These are phyloP conservation scores for Echinochloa phyllopogon DNA, from an alignment of 176 grass and related monocot genomes.

Conservation along the genomic window DNA sequence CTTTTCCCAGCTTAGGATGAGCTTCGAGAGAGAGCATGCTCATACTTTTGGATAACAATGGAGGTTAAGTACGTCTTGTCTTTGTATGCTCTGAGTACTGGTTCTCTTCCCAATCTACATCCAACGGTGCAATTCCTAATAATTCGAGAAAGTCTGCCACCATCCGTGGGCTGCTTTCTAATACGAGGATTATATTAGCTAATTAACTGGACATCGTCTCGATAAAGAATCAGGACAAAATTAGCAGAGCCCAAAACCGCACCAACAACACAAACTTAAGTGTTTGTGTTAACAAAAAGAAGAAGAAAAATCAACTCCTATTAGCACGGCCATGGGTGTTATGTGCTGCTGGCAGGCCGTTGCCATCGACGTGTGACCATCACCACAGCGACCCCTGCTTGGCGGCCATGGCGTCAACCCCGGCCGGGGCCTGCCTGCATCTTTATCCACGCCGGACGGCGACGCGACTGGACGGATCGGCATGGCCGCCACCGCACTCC, in stretches of 20 bases:
- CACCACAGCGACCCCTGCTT: not conserved
- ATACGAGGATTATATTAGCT: too few species aligned
- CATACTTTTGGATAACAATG: too few species aligned
- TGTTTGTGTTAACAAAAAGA: not conserved
- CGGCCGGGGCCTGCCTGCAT: not conserved
- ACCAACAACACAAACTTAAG: not conserved
- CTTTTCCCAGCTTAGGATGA: too few species aligned
- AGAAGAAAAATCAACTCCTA: not conserved
- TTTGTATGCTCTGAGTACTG: too few species aligned
- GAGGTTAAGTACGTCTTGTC: too few species aligned
- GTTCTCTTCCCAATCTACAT: too few species aligned
- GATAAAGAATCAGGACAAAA: too few species aligned
- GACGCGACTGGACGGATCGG: constrained; percentile 8
- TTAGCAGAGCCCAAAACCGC: not conserved
- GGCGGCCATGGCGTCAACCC: not conserved
- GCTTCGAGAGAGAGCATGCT: too few species aligned
- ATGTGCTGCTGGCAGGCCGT: constrained; percentile 9
- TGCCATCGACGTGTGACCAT: constrained; percentile 20
- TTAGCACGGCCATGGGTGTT: not conserved
- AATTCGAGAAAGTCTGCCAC: too few species aligned
- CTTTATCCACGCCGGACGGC: constrained; percentile 25
- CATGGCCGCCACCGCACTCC: constrained; percentile 18
- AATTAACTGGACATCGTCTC: too few species aligned
- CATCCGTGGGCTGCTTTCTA: too few species aligned
- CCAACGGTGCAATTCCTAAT: too few species aligned